Evolutionary conservation across 2,329 filamentous ascomycete genomes (phyloP).

Genomic region (Colletotrichum viniferum): DNA sequence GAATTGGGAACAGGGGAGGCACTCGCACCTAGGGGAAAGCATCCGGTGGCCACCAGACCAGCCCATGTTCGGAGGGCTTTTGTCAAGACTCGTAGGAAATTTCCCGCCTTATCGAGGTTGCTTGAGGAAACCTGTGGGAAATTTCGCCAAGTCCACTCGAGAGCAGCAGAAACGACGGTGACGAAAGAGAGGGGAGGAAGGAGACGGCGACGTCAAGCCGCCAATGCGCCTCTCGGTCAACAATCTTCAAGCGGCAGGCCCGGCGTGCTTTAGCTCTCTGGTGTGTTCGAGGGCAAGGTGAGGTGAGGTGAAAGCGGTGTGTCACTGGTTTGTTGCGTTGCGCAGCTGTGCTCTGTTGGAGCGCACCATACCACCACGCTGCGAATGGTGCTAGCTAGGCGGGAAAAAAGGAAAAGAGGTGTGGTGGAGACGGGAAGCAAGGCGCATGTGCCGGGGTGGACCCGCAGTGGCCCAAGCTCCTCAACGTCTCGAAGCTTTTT

Average conservation of each 20-base stretch:
- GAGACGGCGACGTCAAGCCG: neutral
- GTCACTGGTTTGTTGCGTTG: neutral
- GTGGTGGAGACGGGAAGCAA: conserved; percentile 8
- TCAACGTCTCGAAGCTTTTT: conserved; percentile 23
- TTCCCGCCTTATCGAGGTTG: neutral
- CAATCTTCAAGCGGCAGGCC: neutral
- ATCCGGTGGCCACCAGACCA: neutral
- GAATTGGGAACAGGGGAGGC: neutral
- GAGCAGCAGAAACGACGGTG: neutral
- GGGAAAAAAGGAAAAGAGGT: neutral
- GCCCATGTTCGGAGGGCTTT: neutral
- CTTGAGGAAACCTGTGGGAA: neutral
- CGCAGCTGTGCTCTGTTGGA: neutral
- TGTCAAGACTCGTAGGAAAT: neutral
- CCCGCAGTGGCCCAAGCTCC: conserved; percentile 23
- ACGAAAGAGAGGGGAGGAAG: neutral
- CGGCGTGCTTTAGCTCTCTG: conserved; percentile 5
- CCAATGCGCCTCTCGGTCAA: conserved; percentile 15
- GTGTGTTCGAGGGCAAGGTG: neutral
- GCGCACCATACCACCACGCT: neutral
- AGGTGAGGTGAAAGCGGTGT: neutral
- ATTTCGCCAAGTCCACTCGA: neutral
- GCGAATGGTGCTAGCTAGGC: neutral
- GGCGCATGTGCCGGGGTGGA: neutral
- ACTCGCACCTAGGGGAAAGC: neutral